Evolutionary conservation across 2,329 filamentous ascomycete species (phyloP), one percentile per base, ranked within the genome.

Genomic region (Parafenestella ontariensis): DNA sequence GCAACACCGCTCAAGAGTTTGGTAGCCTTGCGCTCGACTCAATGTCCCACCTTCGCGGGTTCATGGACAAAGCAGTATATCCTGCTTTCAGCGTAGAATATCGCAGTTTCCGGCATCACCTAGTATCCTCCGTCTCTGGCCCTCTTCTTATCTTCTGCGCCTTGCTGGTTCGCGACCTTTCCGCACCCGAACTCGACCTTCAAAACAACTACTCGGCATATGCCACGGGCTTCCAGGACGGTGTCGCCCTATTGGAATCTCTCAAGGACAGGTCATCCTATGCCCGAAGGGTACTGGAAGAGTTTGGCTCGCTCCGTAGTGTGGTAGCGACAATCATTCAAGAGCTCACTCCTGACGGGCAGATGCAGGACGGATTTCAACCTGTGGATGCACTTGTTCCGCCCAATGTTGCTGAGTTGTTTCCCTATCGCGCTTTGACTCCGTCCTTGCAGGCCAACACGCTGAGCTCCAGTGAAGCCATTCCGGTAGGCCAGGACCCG

Each of bases 401-500:
- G 7, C 18, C 49, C 0, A 58, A 69, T 18, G 43, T 66, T n/a
- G 44, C 46, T 1, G 52, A 69, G 0, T 24, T 66, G 10, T 61
- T 71, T 13, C 70, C 70, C 2, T 72, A 72, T 23, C 49, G 39
- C n/a, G 49, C 54, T 7, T 17, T 65, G n/a, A 65, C 37, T 63
- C 44, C 53, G 51, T 20, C 44, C 21, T 20, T 45, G 29, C 18
- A 45, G n/a, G 26, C 42, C 10, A 4, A 21, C n/a, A n/a, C 23
- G 17, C 3, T 11, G 26, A 40, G 47, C 8, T 5, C 24, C 13
- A 29, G 29, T 7, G 39, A 33, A 7, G 36, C 29, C 1, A 5
- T 26, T 9, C 5, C 21, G 6, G 18, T 3, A 10, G 28, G 49
- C 10, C 37, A 41, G 7, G 34, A 21, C 8, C 2, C 18, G 7